A percentile compares a stretch with the other conserved stretches of the same genome.
phyloP scores from a whole-genome alignment of 495 filamentous ascomycete species.

The Cryomyces minteri region DNA sequence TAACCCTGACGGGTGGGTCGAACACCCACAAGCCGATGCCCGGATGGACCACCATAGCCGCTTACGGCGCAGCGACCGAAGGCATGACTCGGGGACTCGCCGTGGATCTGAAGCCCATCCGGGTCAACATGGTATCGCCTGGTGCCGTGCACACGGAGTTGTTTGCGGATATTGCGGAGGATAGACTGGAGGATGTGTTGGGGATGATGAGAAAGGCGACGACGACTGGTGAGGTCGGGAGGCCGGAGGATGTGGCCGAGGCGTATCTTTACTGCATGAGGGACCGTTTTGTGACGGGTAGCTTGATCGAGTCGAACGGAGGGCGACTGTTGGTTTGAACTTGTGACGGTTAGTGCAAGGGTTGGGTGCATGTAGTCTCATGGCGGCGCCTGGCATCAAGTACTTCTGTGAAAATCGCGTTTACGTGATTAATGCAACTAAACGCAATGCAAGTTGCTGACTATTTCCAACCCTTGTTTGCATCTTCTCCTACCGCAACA shows the following conservation, averaged over 20 bases:
- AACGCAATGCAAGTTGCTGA: no score
- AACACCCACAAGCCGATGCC: slow-evolving; percentile 25
- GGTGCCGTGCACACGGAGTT: slow-evolving; percentile 37
- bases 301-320: neutral
- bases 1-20: slow-evolving; percentile 35
- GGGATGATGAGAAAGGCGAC: slow-evolving; percentile 11
- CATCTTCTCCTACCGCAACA: no score
- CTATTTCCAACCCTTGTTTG: no score
- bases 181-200: slow-evolving; percentile 15
- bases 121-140: slow-evolving; percentile 40
- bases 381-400: no score
- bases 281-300: slow-evolving; percentile 34
- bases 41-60: slow-evolving; percentile 28
- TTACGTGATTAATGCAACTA: no score
- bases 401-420: no score
- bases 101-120: slow-evolving; percentile 35
- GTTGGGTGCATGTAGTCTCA: no score
- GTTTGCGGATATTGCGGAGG: slow-evolving; percentile 17
- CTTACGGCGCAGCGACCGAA: slow-evolving; percentile 17
- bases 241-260: slow-evolving; percentile 40
- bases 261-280: slow-evolving; percentile 46
- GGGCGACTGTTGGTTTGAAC: neutral
- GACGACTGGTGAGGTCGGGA: slow-evolving; percentile 28
- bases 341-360: neutral
- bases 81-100: slow-evolving; percentile 33